Percentiles rank a stretch among this genome's conserved stretches.
These are phyloP conservation scores for Epichloe typhina DNA, from an alignment of 2,329 filamentous ascomycete genomes.

Conservation along the genomic window DNA sequence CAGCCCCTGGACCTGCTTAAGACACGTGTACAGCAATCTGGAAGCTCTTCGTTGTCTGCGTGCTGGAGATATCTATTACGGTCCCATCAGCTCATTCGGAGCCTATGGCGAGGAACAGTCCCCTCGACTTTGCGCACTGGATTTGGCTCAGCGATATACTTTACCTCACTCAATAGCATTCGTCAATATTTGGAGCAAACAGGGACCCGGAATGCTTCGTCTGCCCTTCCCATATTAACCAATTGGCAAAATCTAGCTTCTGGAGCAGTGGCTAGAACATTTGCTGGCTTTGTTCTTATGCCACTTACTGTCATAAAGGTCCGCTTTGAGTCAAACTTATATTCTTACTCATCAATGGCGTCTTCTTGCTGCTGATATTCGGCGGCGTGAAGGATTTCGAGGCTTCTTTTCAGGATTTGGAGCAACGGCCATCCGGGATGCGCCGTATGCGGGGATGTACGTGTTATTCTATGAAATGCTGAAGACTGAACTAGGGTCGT, in stretches of 20 bases:
- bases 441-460: slow-evolving; percentile 92
- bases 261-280: slow-evolving; percentile 70
- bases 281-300: slow-evolving; percentile 86
- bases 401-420: slow-evolving; percentile 93
- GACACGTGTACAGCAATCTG: slow-evolving; percentile 85
- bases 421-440: slow-evolving; percentile 83
- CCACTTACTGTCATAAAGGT: slow-evolving; percentile 95
- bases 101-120: slow-evolving; percentile 84
- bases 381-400: slow-evolving; percentile 55
- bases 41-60: slow-evolving; percentile 46
- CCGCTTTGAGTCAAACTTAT: slow-evolving; percentile 80
- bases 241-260: slow-evolving; percentile 77
- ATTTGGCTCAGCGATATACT: slow-evolving; percentile 87
- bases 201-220: slow-evolving; percentile 34
- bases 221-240: slow-evolving; percentile 66
- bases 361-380: slow-evolving; percentile 62
- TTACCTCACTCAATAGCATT: slow-evolving; percentile 73
- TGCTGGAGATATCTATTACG: slow-evolving; percentile 31
- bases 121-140: slow-evolving; percentile 91
- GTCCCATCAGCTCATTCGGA: slow-evolving; percentile 47
- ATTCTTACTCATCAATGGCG: slow-evolving; percentile 65
- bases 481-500: slow-evolving; percentile 45
- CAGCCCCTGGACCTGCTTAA: slow-evolving; percentile 95
- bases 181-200: slow-evolving; percentile 45
- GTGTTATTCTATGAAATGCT: slow-evolving; percentile 85